phyloP scores from a whole-genome alignment of 345 rosid genomes.

The Cochlearia excelsa region DNA sequence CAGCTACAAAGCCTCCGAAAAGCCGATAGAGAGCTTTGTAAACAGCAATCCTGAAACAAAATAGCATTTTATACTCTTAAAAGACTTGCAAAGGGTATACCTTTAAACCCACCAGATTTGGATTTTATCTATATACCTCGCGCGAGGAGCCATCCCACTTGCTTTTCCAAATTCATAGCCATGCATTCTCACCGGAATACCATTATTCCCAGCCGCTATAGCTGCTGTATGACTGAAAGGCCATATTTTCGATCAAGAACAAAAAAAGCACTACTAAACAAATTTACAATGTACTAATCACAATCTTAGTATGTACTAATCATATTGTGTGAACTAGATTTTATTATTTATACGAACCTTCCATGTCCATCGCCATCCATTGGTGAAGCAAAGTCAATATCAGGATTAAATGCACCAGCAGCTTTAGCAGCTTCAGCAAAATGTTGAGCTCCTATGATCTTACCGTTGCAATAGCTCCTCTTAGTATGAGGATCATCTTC shows the following conservation, averaged over 20 bases:
- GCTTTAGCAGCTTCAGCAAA: slow-evolving; percentile 96
- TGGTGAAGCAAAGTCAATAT: slow-evolving; percentile 87
- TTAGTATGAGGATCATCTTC: slow-evolving; percentile 77
- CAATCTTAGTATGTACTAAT: background rate
- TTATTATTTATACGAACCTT: slow-evolving; percentile 49
- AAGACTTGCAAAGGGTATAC: slow-evolving; percentile 3
- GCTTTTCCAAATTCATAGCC: slow-evolving; percentile 99
- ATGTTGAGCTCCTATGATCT: slow-evolving; percentile 98
- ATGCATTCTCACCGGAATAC: slow-evolving; percentile 84
- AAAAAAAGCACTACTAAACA: slow-evolving; percentile 19
- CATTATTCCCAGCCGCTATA: slow-evolving; percentile 98
- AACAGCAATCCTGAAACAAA: slow-evolving; percentile 70
- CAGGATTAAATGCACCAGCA: slow-evolving; percentile 85
- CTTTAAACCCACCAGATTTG: background rate
- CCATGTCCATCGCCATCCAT: slow-evolving; percentile 99
- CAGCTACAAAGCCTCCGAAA: slow-evolving; percentile 94
- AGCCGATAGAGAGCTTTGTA: slow-evolving; percentile 95
- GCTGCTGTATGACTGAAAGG: slow-evolving; percentile 89
- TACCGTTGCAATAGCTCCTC: slow-evolving; percentile 77
- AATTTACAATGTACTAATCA: background rate
- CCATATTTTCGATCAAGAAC: slow-evolving; percentile 10
- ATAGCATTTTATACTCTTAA: background rate
- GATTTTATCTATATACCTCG: slow-evolving; percentile 53
- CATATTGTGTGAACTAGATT: background rate
- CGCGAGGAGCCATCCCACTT: slow-evolving; percentile 99